These are phyloP conservation scores for Malbranchea zuffiana DNA, from an alignment of 2,329 filamentous ascomycete genomes.

Conservation along the genomic window DNA sequence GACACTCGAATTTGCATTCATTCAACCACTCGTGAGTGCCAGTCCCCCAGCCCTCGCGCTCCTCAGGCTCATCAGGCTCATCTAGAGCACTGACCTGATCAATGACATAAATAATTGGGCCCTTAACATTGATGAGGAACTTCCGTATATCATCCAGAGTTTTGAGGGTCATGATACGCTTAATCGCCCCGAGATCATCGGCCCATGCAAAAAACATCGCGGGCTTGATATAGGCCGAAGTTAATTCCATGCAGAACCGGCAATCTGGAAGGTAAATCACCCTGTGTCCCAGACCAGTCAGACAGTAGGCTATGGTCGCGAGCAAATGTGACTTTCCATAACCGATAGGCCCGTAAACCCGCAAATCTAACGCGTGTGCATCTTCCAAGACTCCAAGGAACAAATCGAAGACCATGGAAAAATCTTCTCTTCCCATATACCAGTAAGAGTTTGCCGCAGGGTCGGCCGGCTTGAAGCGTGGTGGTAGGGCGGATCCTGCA, in stretches of 20 bases:
- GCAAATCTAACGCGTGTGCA: not conserved
- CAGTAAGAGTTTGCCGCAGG: not conserved
- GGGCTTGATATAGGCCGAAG: not conserved
- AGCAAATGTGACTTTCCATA: constrained; percentile 6
- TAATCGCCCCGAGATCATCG: not conserved
- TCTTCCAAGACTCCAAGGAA: too few species aligned
- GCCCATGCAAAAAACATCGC: constrained; percentile 5
- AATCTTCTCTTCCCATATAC: constrained; percentile 5
- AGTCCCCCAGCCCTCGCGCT: too few species aligned
- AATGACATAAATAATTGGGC: not conserved
- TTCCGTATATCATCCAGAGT: not conserved
- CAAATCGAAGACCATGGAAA: not conserved
- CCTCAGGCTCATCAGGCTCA: too few species aligned
- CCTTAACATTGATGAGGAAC: not conserved
- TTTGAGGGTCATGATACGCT: not conserved
- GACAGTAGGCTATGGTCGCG: constrained; percentile 1
- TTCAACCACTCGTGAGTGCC: too few species aligned
- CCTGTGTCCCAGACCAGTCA: not conserved
- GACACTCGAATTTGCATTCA: too few species aligned
- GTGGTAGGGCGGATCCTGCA: not conserved
- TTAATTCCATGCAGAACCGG: not conserved
- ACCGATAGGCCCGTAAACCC: constrained; percentile 4
- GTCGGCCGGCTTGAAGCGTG: not conserved
- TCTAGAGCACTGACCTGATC: constrained; percentile 2
- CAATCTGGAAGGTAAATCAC: constrained; percentile 6